Percentiles rank a stretch among this genome's conserved stretches.
phyloP scores from a whole-genome alignment of 129 eudicot species.

The Cynara cardunculus region DNA sequence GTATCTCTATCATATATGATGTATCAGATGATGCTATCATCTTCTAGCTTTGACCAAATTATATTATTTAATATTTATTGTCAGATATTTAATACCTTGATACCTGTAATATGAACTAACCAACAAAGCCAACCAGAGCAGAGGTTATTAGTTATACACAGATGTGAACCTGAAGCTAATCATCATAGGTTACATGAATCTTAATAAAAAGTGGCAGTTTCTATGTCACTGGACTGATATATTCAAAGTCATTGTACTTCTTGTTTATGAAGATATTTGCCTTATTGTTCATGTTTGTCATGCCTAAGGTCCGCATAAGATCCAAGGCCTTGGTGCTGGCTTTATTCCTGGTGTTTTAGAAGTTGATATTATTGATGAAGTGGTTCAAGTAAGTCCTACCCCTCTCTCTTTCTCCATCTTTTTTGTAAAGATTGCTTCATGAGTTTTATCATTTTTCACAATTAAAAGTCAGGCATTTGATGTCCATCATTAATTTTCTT shows the following conservation, averaged over 20 bases:
- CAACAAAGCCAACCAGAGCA: background rate
- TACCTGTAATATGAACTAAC: background rate
- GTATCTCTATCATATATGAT: background rate
- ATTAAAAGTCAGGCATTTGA: background rate
- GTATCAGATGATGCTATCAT: background rate
- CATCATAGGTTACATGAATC: background rate
- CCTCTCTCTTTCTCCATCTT: background rate
- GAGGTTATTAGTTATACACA: background rate
- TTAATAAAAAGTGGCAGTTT: background rate
- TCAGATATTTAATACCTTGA: background rate
- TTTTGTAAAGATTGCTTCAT: background rate
- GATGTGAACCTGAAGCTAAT: background rate
- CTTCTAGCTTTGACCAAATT: background rate
- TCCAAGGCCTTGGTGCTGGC: slow-evolving; percentile 97
- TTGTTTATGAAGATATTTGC: background rate
- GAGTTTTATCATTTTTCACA: background rate
- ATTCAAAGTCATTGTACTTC: background rate
- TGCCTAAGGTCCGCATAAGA: slow-evolving; percentile 84
- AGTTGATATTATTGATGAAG: slow-evolving; percentile 70
- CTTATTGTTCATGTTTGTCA: slow-evolving; percentile 10
- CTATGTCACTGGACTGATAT: background rate
- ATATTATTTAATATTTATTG: too few species aligned
- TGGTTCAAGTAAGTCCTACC: slow-evolving; percentile 62
- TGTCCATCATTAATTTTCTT: slow-evolving; percentile 9
- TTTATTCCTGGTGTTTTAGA: slow-evolving; percentile 85